These are phyloP conservation scores for Marasmius sp. DNA, from an alignment of 1,284 basidiomycete genomes.

Conservation along the genomic window DNA sequence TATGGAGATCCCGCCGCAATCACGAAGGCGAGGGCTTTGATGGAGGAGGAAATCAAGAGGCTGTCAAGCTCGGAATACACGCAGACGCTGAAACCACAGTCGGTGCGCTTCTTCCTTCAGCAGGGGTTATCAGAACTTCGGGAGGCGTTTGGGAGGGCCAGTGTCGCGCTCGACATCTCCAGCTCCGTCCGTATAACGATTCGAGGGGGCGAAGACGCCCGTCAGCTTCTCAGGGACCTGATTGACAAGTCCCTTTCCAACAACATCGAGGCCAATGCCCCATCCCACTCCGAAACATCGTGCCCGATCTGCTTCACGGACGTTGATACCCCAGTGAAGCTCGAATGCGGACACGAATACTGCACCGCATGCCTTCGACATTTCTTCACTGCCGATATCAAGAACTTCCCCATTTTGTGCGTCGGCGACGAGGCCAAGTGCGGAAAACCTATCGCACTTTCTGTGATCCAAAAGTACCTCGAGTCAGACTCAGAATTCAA, in stretches of 20 bases:
- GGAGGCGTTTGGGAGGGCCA: slow-evolving; percentile 50
- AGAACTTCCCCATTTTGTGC: slow-evolving; percentile 51
- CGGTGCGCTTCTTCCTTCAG: slow-evolving; percentile 48
- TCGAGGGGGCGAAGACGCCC: slow-evolving; percentile 49
- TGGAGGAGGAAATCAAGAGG: slow-evolving; percentile 41
- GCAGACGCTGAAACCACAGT: slow-evolving; percentile 31
- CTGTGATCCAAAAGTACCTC: slow-evolving; percentile 47
- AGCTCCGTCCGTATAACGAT: slow-evolving; percentile 39
- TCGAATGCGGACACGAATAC: slow-evolving; percentile 55
- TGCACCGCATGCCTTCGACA: slow-evolving; percentile 53
- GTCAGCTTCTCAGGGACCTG: slow-evolving; percentile 40
- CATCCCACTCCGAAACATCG: slow-evolving; percentile 16
- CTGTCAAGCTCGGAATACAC: slow-evolving; percentile 41
- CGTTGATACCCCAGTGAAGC: slow-evolving; percentile 39
- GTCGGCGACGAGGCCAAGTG: slow-evolving; percentile 50
- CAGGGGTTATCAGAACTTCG: slow-evolving; percentile 44
- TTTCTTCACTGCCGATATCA: slow-evolving; percentile 41
- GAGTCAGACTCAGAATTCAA: slow-evolving; percentile 37
- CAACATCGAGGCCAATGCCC: slow-evolving; percentile 8
- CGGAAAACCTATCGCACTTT: slow-evolving; percentile 45
- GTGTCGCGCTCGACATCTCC: slow-evolving; percentile 39
- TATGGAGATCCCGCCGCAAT: slow-evolving; percentile 10
- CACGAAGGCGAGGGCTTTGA: slow-evolving; percentile 37
- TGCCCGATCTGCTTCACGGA: slow-evolving; percentile 55
- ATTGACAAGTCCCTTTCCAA: slow-evolving; percentile 38